Evolutionary conservation across 2,329 filamentous ascomycete genomes (phyloP), one percentile per base, ranked within the genome.

Genomic region (Fusarium brevicatenulatum): DNA sequence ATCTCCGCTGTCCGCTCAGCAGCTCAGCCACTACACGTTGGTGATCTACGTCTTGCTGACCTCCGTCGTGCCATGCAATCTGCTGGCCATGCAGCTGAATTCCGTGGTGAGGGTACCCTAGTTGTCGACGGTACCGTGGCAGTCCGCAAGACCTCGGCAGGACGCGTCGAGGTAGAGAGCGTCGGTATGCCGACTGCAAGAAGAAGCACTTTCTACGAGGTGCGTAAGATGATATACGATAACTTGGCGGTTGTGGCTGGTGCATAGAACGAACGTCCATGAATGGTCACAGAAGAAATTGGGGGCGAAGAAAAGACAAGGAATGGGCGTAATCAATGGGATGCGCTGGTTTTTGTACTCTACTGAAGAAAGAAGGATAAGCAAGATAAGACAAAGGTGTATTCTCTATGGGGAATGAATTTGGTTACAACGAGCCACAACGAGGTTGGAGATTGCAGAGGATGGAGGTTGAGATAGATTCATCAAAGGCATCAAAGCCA

Each of bases 141-240:
- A 8, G 95, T 99, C 50, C 88, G 94, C 68, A 98, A 99, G 86
- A 93, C 92, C 52, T 91, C 91, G 3, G 92, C 92, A n/a, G 95
- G 95, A 1, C 91, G 89, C 75, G 94, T 98, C 77, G 95, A 97
- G 82, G 90, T 97, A 23, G 95, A 97, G 83, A 92, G 92, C 66
- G 90, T 92, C 9, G 92, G 90, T 2, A 58, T 83, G 72, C 81
- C 80, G 30, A 77, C 75, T 2, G 76, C 74, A n/a, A 74, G 79
- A 67, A 75, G 86, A 56, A 90, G 90, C 65, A 95, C 93, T 40
- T 97, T 98, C 79, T 93, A 94, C 78, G 93, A 93, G 58, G 95
- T 98, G 15, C 94, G 94, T 84, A 91, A 87, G 82, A 95, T 93
- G 82, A 97, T 99, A 73, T 99, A 99, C 81, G 94, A 97, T 75